These are phyloP conservation scores for Plectosphaerella cucumerina DNA, from an alignment of 2,329 filamentous ascomycete genomes.

Conservation along the genomic window DNA sequence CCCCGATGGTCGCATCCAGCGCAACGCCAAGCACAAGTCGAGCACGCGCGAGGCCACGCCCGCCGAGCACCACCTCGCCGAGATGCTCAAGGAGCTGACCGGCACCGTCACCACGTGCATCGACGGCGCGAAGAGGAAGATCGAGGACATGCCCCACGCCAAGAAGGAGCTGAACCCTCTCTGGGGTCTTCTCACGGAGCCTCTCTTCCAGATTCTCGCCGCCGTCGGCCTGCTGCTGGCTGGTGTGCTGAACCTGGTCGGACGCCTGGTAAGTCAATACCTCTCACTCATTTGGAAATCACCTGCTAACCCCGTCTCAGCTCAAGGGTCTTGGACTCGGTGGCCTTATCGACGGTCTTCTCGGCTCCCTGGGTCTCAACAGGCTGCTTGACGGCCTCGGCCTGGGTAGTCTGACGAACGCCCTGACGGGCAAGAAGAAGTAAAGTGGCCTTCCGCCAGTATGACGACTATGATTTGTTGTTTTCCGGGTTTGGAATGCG, in stretches of 20 bases:
- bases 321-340: conserved; percentile 79
- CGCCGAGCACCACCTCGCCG: conserved; percentile 81
- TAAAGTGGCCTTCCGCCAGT: not conserved
- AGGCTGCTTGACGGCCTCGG: conserved; percentile 73
- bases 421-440: conserved; percentile 37
- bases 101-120: conserved; percentile 77
- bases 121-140: conserved; percentile 82
- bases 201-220: conserved; percentile 87
- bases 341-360: conserved; percentile 71
- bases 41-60: conserved; percentile 71
- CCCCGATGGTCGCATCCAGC: conserved; percentile 80
- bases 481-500: not conserved
- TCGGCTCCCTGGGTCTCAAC: conserved; percentile 72
- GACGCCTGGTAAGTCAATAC: conserved; percentile 52
- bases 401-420: conserved; percentile 42
- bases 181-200: conserved; percentile 78
- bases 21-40: conserved; percentile 78
- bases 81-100: conserved; percentile 81
- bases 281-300: not conserved
- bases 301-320: conserved; percentile 20
- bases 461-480: not conserved
- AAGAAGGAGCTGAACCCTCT: conserved; percentile 94
- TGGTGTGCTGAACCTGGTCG: conserved; percentile 82
- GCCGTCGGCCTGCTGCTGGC: conserved; percentile 79
- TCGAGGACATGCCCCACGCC: conserved; percentile 86